Evolutionary conservation across 495 filamentous ascomycete species (phyloP), one percentile per base, ranked within the genome.

Genomic region (Articulospora tetracladia): DNA sequence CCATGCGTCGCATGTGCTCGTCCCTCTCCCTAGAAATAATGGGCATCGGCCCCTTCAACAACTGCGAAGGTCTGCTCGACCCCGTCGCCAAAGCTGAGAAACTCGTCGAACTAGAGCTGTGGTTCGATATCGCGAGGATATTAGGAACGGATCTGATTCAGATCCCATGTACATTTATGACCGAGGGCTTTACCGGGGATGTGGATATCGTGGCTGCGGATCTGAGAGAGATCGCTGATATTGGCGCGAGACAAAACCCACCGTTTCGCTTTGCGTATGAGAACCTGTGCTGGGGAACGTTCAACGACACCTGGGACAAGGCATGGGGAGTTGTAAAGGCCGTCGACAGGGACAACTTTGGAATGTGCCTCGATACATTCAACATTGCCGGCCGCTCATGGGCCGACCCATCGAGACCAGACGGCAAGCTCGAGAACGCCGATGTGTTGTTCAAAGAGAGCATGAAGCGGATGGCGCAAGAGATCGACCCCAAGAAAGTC

Each of bases 321-420:
- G 85, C 86, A 12, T 92, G 87, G 86, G 74, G 80, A 1, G 86
- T 93, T 19, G 83, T 89, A 7, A 66, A 79, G 53, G 76, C 71
- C 13, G 85, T 87, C 1, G 75, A 89, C 64, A 70, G 84, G 11
- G 75, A 74, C 0, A 94, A 94, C 66, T 73, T 92, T 30, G 90
- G 91, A 0, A 71, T 93, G 4, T 94, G 90, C 67, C 77, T 95
- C n/a, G 90, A 95, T 70, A 94, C 91, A 0, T 93, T 93, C 73
- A 89, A 95, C 68, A 89, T 84, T 7, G 87, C 83, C 0, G 90
- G 89, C 0, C 79, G 85, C 25, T 89, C 92, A 72, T 93, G 80
- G 82, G 90, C 75, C 0, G 90, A 93, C 71, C 91, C 91, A 0
- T 86, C 84, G 0, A 64, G 73, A 0, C 63, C 76, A 7, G 68